phyloP scores from a whole-genome alignment of 192 early-diverging fungal species.

The Podila minutissima region DNA sequence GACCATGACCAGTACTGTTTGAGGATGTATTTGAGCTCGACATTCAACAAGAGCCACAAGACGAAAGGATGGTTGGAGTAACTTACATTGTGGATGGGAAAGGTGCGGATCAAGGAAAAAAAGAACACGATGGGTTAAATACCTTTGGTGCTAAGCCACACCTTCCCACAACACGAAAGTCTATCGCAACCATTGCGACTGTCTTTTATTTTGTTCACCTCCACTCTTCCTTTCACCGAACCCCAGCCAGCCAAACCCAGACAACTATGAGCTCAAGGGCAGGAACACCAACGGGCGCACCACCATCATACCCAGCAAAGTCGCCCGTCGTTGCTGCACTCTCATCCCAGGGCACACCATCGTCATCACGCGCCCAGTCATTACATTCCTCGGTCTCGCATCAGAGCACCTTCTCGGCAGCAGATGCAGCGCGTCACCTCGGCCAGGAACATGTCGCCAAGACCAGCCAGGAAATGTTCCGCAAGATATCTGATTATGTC shows the following conservation, averaged over 20 bases:
- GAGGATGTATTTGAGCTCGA: background rate
- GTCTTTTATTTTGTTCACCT: background rate
- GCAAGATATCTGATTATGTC: conserved; percentile 51
- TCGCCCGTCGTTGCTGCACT: background rate
- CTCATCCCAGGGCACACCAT: conserved; percentile 4
- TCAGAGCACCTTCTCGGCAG: conserved; percentile 33
- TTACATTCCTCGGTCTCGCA: conserved; percentile 29
- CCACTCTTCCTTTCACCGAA: too few relatives aligned
- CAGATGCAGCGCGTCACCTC: conserved; percentile 33
- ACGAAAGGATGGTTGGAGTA: too few relatives aligned
- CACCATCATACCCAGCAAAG: background rate
- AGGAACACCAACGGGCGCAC: background rate
- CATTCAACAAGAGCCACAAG: too few relatives aligned
- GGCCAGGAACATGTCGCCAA: conserved; percentile 50
- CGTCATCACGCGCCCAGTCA: conserved; percentile 23
- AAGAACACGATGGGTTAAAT: background rate
- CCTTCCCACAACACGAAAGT: background rate
- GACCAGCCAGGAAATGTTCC: conserved; percentile 55
- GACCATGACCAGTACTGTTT: background rate
- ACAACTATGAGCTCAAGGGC: too few relatives aligned
- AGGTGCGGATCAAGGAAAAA: conserved; percentile 6
- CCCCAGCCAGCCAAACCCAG: too few relatives aligned
- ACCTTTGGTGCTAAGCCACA: background rate
- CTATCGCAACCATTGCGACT: background rate
- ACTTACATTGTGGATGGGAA: conserved; percentile 11